These are phyloP conservation scores for Trichoderma asperelloides DNA, from an alignment of 495 filamentous ascomycete species.

Conservation along the genomic window DNA sequence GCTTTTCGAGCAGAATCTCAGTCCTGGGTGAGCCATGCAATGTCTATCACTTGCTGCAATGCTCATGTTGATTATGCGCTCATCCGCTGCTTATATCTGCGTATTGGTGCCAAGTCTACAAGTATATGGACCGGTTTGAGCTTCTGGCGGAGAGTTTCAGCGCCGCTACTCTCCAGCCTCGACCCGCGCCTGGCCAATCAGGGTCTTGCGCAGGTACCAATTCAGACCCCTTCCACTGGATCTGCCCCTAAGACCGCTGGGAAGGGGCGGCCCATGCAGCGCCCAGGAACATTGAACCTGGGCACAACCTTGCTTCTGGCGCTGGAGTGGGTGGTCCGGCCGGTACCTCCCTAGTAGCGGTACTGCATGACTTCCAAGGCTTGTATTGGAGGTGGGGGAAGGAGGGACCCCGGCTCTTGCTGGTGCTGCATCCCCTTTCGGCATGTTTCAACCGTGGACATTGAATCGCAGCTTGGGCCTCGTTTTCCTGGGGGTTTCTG, in stretches of 20 bases:
- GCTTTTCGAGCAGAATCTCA: background rate
- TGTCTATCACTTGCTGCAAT: too few relatives aligned
- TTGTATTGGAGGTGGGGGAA: background rate
- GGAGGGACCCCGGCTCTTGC: background rate
- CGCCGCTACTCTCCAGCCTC: background rate
- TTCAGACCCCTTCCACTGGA: background rate
- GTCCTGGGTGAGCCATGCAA: too few relatives aligned
- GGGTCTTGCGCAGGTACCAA: background rate
- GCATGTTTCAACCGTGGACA: background rate
- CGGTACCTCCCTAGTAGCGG: background rate
- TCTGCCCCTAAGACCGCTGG: conserved; percentile 5
- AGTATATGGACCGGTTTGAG: too few relatives aligned
- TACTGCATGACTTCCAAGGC: background rate
- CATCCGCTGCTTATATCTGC: too few relatives aligned
- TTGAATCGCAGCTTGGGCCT: conserved; percentile 11
- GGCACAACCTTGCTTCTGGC: background rate
- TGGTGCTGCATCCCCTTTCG: conserved; percentile 4
- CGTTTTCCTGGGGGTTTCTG: background rate
- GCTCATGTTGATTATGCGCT: too few relatives aligned
- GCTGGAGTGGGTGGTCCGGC: background rate
- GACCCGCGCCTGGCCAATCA: background rate
- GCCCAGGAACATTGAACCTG: background rate
- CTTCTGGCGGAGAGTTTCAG: background rate
- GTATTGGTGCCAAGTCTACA: too few relatives aligned
- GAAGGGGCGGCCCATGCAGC: background rate